These are phyloP conservation scores for Bremia lactucae DNA, from an alignment of 352 stramenopile species.

Conservation along the genomic window DNA sequence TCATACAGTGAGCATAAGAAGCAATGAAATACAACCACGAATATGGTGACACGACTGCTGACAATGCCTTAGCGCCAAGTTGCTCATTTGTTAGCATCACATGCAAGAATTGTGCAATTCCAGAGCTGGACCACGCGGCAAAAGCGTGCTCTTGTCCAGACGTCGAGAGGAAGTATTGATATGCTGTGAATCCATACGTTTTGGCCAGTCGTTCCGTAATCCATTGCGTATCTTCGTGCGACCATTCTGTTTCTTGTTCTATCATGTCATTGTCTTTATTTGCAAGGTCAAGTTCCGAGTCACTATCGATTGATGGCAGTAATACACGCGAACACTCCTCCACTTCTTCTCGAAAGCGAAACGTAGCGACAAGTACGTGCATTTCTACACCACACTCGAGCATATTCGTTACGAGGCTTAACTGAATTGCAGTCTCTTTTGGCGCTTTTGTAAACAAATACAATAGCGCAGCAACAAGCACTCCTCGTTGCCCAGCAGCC, in stretches of 20 bases:
- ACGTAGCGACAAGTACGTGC: constrained; percentile 31
- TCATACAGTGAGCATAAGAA: constrained; percentile 29
- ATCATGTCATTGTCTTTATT: constrained; percentile 17
- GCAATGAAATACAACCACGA: constrained; percentile 39
- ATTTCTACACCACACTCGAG: constrained; percentile 24
- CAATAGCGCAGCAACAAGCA: constrained; percentile 30
- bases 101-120: constrained; percentile 31
- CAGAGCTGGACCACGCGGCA: constrained; percentile 41
- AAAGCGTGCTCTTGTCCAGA: constrained; percentile 46
- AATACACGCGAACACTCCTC: constrained; percentile 24
- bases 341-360: constrained; percentile 51
- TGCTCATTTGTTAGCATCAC: constrained; percentile 17
- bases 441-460: constrained; percentile 21
- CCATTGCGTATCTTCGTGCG: constrained; percentile 23
- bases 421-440: constrained; percentile 1
- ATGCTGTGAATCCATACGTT: constrained; percentile 23
- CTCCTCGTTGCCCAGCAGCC: constrained; percentile 10
- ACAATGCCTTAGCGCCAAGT: constrained; percentile 3
- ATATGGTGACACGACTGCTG: constrained; percentile 21
- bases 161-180: constrained; percentile 42
- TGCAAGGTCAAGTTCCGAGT: constrained; percentile 25
- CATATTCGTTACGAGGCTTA: constrained; percentile 20
- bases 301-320: constrained; percentile 27
- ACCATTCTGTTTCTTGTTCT: constrained; percentile 4
- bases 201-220: constrained; percentile 20